These are phyloP conservation scores for Aspergillus amoenus DNA, from an alignment of 2,329 filamentous ascomycete species.

Conservation along the genomic window DNA sequence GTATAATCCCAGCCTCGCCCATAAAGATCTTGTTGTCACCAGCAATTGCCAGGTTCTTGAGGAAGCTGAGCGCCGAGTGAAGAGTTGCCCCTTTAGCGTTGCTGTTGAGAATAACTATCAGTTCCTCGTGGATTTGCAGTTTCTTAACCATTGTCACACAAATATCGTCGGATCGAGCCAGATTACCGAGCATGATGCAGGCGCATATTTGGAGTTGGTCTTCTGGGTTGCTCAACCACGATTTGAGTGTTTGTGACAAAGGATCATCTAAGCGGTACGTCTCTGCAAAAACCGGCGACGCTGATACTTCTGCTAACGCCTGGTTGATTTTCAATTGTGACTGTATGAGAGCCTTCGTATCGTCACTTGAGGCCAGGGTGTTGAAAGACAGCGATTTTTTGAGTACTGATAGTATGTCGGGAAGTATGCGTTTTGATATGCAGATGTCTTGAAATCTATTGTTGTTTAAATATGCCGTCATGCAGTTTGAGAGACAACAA, in stretches of 20 bases:
- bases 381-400: conserved; percentile 30
- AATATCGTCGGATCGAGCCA: conserved; percentile 45
- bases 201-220: conserved; percentile 48
- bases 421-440: conserved; percentile 33
- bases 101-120: conserved; percentile 42
- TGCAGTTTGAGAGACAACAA: conserved; percentile 31
- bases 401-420: conserved; percentile 33
- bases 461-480: conserved; percentile 37
- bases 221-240: conserved; percentile 40
- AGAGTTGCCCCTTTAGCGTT: conserved; percentile 42
- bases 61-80: conserved; percentile 46
- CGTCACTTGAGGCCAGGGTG: conserved; percentile 29
- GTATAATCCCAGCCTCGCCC: conserved; percentile 40
- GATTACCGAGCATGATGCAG: conserved; percentile 49
- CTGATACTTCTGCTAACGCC: conserved; percentile 42
- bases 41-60: conserved; percentile 50
- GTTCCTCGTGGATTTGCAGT: conserved; percentile 38
- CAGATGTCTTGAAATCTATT: conserved; percentile 40
- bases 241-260: conserved; percentile 36
- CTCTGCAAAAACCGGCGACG: conserved; percentile 35
- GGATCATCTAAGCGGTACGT: conserved; percentile 40
- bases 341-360: conserved; percentile 35
- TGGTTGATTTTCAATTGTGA: conserved; percentile 41
- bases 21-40: conserved; percentile 41
- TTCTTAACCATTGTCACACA: conserved; percentile 43